A percentile compares a stretch with the other conserved stretches of the same genome.
These are phyloP conservation scores for Globisporangium parvum DNA, from an alignment of 352 stramenopile species.

Conservation along the genomic window DNA sequence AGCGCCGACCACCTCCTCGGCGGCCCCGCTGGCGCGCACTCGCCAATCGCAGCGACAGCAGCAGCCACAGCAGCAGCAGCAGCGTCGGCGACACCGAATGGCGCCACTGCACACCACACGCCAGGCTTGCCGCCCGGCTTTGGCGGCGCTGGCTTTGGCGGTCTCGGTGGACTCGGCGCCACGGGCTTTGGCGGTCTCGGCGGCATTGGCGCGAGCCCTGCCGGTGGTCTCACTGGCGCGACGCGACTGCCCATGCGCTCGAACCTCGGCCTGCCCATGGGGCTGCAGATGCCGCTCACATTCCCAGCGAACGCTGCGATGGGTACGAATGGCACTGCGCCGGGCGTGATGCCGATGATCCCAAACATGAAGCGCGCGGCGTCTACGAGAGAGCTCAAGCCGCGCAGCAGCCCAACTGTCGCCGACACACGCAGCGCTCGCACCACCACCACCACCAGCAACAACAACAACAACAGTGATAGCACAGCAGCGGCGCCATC, in stretches of 20 bases:
- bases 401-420: background rate
- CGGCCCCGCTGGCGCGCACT: background rate
- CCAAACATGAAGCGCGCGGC: constrained; percentile 13
- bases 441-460: background rate
- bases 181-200: constrained; percentile 4
- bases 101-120: background rate
- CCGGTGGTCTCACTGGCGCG: background rate
- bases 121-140: constrained; percentile 6
- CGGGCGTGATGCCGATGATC: constrained; percentile 7
- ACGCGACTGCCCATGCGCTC: constrained; percentile 11
- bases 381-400: constrained; percentile 2
- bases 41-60: background rate
- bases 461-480: background rate
- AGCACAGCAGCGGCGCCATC: constrained; percentile 15
- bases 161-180: constrained; percentile 3
- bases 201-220: constrained; percentile 10
- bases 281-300: constrained; percentile 16
- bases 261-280: constrained; percentile 15
- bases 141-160: constrained; percentile 1
- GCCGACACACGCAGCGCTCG: background rate
- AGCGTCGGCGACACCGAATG: background rate
- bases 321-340: background rate
- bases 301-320: constrained; percentile 5
- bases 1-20: constrained; percentile 3
- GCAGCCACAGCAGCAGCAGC: constrained; percentile 1